Evolutionary conservation across 306 rosid genomes (phyloP).

Genomic region (Trifolium subterraneum): DNA sequence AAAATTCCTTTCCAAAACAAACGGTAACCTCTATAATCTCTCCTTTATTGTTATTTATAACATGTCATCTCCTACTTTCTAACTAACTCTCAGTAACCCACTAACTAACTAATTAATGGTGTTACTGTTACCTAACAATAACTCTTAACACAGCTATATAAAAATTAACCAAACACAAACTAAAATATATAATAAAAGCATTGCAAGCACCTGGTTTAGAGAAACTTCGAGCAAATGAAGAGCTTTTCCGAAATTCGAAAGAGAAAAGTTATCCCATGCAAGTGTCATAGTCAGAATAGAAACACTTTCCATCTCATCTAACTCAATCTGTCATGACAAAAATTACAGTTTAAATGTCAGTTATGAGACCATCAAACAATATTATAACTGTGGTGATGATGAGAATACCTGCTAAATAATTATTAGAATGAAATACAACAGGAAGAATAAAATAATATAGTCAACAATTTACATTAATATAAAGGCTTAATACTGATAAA

Average conservation of each 20-base stretch:
- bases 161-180: constrained; percentile 32
- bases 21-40: background rate
- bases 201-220: constrained; percentile 69
- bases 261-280: constrained; percentile 77
- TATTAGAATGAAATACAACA: constrained; percentile 20
- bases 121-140: constrained; percentile 4
- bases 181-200: constrained; percentile 33
- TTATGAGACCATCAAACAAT: constrained; percentile 32
- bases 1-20: background rate
- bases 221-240: constrained; percentile 60
- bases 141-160: background rate
- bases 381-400: constrained; percentile 10
- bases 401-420: constrained; percentile 18
- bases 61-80: constrained; percentile 1
- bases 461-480: constrained; percentile 11
- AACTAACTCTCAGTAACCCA: constrained; percentile 13
- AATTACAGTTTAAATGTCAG: constrained; percentile 26
- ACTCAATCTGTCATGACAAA: constrained; percentile 70
- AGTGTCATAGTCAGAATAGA: constrained; percentile 81
- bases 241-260: constrained; percentile 69
- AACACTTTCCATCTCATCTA: constrained; percentile 72
- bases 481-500: constrained; percentile 11
- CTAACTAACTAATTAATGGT: background rate
- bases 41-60: background rate
- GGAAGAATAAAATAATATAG: constrained; percentile 20